Evolutionary conservation across 2,329 filamentous ascomycete genomes (phyloP).

Genomic region (Teratosphaeria nubilosa): DNA sequence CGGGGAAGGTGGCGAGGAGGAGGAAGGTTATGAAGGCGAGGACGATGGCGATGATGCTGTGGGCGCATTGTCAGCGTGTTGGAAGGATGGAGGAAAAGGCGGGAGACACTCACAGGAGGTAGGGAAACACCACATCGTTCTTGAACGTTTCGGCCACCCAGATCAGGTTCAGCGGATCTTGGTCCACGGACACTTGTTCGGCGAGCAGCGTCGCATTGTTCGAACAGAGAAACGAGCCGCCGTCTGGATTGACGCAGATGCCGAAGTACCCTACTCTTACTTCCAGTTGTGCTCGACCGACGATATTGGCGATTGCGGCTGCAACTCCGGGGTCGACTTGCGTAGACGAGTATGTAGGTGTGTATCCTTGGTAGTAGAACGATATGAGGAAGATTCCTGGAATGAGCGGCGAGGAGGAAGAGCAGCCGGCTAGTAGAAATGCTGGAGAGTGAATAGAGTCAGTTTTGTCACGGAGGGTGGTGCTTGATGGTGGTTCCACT

Average conservation of each 20-base stretch:
- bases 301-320: conserved; percentile 79
- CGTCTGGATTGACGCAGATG: conserved; percentile 88
- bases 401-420: conserved; percentile 88
- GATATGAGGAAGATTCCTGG: conserved; percentile 95
- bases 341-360: conserved; percentile 68
- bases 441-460: conserved; percentile 43
- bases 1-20: conserved; percentile 89
- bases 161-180: conserved; percentile 92
- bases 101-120: conserved; percentile 63
- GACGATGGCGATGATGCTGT: conserved; percentile 89
- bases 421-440: conserved; percentile 87
- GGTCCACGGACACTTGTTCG: conserved; percentile 76
- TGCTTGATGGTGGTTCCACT: conserved; percentile 30
- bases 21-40: conserved; percentile 95
- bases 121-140: conserved; percentile 96
- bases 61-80: conserved; percentile 4
- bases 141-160: conserved; percentile 98
- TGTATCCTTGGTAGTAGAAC: conserved; percentile 89
- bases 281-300: conserved; percentile 71
- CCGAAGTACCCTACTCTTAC: conserved; percentile 96
- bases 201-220: conserved; percentile 93
- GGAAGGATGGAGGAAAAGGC: not conserved
- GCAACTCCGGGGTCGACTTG: conserved; percentile 87
- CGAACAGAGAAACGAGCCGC: conserved; percentile 85
- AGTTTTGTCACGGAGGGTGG: not conserved